Evolutionary conservation across 2,329 filamentous ascomycete genomes (phyloP), one percentile per base, ranked within the genome.

Genomic region (Colletotrichum echinochloae): DNA sequence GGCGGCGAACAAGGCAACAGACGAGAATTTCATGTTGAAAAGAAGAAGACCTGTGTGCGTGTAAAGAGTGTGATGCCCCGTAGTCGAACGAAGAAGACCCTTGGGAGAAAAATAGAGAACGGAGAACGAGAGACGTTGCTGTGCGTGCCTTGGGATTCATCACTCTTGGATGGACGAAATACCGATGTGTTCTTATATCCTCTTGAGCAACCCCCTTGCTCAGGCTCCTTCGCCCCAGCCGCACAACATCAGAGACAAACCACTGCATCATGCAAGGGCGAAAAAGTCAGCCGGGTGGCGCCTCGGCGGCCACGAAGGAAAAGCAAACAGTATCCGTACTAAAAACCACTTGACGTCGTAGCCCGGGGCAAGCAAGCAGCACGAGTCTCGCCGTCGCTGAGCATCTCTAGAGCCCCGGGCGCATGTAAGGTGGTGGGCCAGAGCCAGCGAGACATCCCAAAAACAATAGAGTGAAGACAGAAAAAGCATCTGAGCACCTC

Each of bases 21-120:
- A 73, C 71, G 77, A 74, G 76, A 78, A 74, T 79, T 84, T 83
- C 82, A 84, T 83, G 51, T 76, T 81, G 76, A 74, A 37, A 28
- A 26, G 14, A 30, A 14, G 3, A 37, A 46, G 44, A 23, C 20
- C 6, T 52, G 26, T 57, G 14, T 18, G 41, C 26, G 23, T 64
- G 14, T 23, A 59, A 41, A 28, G 62, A 69, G 16, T 39, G 52
- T 37, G 26, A 30, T 52, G 39, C 6, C 8, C 28, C 49, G 60
- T 35, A 20, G 37, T 44, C 41, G 20, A 55, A n/a, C 2, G 1
- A 44, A 44, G 56, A 35, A 7, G 51, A 46, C 48, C 23, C 26
- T 20, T 18, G 20, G 26, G 11, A 39, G 6, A 30, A 16, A 48
- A n/a, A 23, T 33, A 33, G 33, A 39, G 33, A 18, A 41, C 23